These are phyloP conservation scores for Sphagnurus paluster DNA, from an alignment of 1,284 basidiomycete species.

Conservation along the genomic window DNA sequence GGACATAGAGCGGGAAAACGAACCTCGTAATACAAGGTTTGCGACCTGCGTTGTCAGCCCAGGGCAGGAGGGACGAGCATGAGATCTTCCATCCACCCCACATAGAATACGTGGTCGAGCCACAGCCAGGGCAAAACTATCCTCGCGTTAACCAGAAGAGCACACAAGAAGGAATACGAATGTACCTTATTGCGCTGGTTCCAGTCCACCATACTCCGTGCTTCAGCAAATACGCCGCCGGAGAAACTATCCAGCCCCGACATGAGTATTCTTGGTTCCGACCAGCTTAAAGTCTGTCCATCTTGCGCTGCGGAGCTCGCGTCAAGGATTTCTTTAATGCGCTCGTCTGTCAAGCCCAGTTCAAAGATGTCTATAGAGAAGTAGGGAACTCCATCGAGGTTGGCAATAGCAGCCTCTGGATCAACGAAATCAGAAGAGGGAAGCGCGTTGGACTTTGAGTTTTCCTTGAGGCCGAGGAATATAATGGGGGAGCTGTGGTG, in stretches of 20 bases:
- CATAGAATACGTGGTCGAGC: conserved; percentile 78
- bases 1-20: conserved; percentile 27
- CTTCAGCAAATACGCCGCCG: conserved; percentile 75
- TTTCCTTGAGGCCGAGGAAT: conserved; percentile 79
- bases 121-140: conserved; percentile 89
- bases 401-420: conserved; percentile 46
- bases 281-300: conserved; percentile 54
- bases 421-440: conserved; percentile 64
- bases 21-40: conserved; percentile 72
- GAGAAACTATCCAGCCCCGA: conserved; percentile 54
- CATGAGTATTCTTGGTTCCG: conserved; percentile 68
- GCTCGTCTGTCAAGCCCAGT: conserved; percentile 39
- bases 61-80: conserved; percentile 75
- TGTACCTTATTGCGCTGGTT: conserved; percentile 79
- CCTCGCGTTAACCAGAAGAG: neutral
- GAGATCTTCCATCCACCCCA: conserved; percentile 97
- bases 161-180: conserved; percentile 1
- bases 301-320: conserved; percentile 36
- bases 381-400: conserved; percentile 73
- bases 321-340: conserved; percentile 47
- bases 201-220: conserved; percentile 86
- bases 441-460: conserved; percentile 44
- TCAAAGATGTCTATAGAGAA: conserved; percentile 78
- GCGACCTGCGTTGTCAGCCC: conserved; percentile 59
- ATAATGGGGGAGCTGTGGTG: conserved; percentile 51